These are phyloP conservation scores for Rubroboletus satanas DNA, from an alignment of 768 basidiomycete species.

Conservation along the genomic window DNA sequence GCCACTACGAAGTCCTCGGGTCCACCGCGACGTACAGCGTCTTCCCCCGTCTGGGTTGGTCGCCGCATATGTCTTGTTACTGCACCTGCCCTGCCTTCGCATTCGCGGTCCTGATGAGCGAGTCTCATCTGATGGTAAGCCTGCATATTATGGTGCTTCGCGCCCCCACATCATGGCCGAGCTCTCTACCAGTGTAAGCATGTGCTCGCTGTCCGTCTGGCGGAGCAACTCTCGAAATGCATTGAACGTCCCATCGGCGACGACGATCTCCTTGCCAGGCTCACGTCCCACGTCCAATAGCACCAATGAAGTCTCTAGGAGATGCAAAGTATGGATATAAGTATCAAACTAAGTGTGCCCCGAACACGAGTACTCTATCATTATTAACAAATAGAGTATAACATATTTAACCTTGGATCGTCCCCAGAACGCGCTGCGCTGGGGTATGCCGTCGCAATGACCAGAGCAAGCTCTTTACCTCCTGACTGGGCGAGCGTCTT, in stretches of 20 bases:
- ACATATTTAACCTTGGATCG: slow-evolving; percentile 10
- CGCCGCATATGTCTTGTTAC: slow-evolving; percentile 44
- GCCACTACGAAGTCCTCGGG: slow-evolving; percentile 65
- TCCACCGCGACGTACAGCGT: slow-evolving; percentile 62
- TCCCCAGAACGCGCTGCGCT: slow-evolving; percentile 9
- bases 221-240: slow-evolving; percentile 48
- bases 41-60: slow-evolving; percentile 43
- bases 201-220: slow-evolving; percentile 61
- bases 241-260: slow-evolving; percentile 44
- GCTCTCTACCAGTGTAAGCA: slow-evolving; percentile 65
- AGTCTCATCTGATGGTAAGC: slow-evolving; percentile 62
- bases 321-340: slow-evolving; percentile 7
- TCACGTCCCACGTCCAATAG: slow-evolving; percentile 16
- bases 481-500: not conserved
- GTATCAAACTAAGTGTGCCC: slow-evolving; percentile 14
- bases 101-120: slow-evolving; percentile 56
- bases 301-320: not conserved
- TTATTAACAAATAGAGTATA: slow-evolving; percentile 28
- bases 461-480: slow-evolving; percentile 10
- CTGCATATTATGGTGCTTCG: not conserved
- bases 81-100: slow-evolving; percentile 77
- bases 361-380: slow-evolving; percentile 12
- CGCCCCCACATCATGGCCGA: not conserved
- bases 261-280: slow-evolving; percentile 44
- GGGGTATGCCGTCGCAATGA: slow-evolving; percentile 1